Evolutionary conservation across 2,329 filamentous ascomycete genomes (phyloP).

Genomic region (Aspergillus oerlinghausenensis): DNA sequence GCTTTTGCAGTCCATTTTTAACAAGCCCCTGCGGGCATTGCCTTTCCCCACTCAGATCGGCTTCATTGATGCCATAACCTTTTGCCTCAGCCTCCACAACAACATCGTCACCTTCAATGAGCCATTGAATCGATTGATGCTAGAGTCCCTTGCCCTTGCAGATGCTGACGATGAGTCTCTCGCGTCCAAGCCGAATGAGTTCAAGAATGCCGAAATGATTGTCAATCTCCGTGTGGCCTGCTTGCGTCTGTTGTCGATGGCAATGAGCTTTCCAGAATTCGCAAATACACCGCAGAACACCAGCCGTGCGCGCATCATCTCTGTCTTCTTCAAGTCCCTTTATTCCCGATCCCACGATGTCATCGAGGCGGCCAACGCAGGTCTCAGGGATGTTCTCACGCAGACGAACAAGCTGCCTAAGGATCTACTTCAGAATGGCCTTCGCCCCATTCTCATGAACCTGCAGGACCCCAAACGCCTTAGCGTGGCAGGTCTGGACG

Average conservation of each 20-base stretch:
- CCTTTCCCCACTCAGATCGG: constrained; percentile 96
- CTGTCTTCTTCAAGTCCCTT: constrained; percentile 95
- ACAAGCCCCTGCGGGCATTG: constrained; percentile 86
- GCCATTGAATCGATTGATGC: constrained; percentile 78
- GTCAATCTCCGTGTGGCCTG: constrained; percentile 88
- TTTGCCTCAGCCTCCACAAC: constrained; percentile 82
- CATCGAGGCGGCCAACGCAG: constrained; percentile 88
- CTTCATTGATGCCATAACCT: constrained; percentile 96
- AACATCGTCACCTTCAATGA: constrained; percentile 92
- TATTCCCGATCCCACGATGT: constrained; percentile 91
- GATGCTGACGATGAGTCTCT: constrained; percentile 92
- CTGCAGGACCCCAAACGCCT: constrained; percentile 89
- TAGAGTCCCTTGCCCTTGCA: constrained; percentile 89
- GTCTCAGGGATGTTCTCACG: constrained; percentile 78
- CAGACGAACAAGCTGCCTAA: constrained; percentile 91
- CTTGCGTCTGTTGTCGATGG: constrained; percentile 85
- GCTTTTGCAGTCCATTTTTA: constrained; percentile 85
- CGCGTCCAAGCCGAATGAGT: constrained; percentile 87
- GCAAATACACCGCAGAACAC: constrained; percentile 67
- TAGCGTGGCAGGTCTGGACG: constrained; percentile 83
- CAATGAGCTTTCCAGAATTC: constrained; percentile 90
- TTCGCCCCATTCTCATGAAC: constrained; percentile 93
- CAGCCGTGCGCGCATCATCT: constrained; percentile 66
- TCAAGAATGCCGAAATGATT: constrained; percentile 92
- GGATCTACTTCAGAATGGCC: constrained; percentile 86